Base-by-base conservation (phyloP, 345 rosid genomes). In the Aethionema arabicum region DNA sequence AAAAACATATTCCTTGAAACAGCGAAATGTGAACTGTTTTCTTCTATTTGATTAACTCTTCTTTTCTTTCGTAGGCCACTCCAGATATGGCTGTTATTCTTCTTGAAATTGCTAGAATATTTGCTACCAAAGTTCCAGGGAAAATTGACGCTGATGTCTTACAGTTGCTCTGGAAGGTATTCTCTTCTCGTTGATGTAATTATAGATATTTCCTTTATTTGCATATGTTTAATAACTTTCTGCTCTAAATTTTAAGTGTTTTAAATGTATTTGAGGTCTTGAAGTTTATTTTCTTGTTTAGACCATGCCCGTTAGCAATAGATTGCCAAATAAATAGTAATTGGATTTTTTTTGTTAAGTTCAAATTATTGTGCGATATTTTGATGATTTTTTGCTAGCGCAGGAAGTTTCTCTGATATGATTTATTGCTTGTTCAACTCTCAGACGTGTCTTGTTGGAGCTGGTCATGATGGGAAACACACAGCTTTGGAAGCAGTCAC, bases 31-130 rank as follows among this genome's bases (percentile, higher is more conserved):
- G 38, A 45, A 59, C 44, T 52, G 39, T 64, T 59, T 65, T 52
- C 57, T 52, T 53, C n/a, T 16, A 11, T 32, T 11, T 38, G 8
- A 35, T 14, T 32, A 57, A 58, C 49, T 50, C 50, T 47, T 52
- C n/a, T 60, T 70, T 72, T 59, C 32, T 80, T 76, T 69, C 42
- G 41, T 77, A 93, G 99, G 97, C 96, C 44, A 87, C 97, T 35
- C 99, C 97, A 47, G 97, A 90, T 77, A 95, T 95, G 99, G 99
- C 97, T 72, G 96, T 95, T 58, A 95, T 96, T 57, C 87, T 95
- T 66, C 97, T 95, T 56, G 97, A 90, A 88, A 88, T 95, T 74
- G 99, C 99, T 44, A 84, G 99, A 77, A 90, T 95, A 56, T 95
- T 95, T 68, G 97, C 99, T 49, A 90, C 99, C 16, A 95, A 95